Evolutionary conservation across 2,329 filamentous ascomycete genomes (phyloP), one percentile per base, ranked within the genome.

Genomic region (Trichocomaceae sp.): DNA sequence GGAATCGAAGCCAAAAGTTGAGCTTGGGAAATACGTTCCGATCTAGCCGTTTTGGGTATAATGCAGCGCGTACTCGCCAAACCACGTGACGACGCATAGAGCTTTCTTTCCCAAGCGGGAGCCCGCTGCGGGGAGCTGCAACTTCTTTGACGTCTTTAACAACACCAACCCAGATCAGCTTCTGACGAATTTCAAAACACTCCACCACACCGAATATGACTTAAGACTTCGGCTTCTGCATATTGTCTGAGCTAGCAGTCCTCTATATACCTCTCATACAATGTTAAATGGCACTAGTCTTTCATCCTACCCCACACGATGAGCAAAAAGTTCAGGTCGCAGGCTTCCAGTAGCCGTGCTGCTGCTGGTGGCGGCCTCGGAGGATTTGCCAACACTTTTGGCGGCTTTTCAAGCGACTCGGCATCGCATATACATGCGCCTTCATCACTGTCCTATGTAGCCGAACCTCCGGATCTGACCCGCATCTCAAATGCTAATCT

Each of bases 401-500:
- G 72, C 15, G 63, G 67, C 2, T 72, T 74, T 46, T 70, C 71
- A 2, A 59, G 62, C 33, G 58, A 66, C 20, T 69, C 69, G 59
- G 63, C 65, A 19, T 62, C 64, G 45, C 61, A 77, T 53, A 74
- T 75, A 48, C 68, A 69, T 52, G 73, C 76, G 26, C 74, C 79
- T 2, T 85, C 83, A n/a, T 75, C 76, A 45, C 79, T 99, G 39
- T 96, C 91, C 45, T 96, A 96, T 73, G 82, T 97, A 51, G 79
- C 87, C 52, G 90, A 95, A 64, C 88, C 90, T 9, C 88, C 88
- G 47, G 87, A 96, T 64, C 83, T 96, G 61, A 83, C 84, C 33
- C 76, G 75, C 44, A 83, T 99, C 57, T 86, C 84, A 45, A 85
- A 96, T 63, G 81, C 90, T 7, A 87, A 93, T 65, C 78, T 92